Conservation (phyloP, 1,284 basidiomycete species). For the Porodaedalea pini region DNA sequence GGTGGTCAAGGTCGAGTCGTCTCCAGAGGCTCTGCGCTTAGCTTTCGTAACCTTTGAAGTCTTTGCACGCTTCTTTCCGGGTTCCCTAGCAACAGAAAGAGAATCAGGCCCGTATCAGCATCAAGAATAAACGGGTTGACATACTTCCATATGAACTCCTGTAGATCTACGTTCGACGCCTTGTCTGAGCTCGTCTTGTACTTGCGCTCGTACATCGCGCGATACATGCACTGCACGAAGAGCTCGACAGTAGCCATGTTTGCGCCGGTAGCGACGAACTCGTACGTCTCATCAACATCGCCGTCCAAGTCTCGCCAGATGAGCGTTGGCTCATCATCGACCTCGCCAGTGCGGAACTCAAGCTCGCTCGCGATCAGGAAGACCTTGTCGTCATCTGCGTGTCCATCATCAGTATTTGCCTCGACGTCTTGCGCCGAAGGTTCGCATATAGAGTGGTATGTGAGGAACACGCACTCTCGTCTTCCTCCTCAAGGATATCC, state of each 20-base stretch:
- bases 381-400: constrained; percentile 87
- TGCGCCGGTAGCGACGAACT: constrained; percentile 77
- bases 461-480: constrained; percentile 70
- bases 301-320: constrained; percentile 89
- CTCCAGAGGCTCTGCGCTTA: constrained; percentile 23
- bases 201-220: constrained; percentile 93
- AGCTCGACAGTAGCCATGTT: constrained; percentile 81
- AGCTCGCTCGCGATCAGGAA: constrained; percentile 91
- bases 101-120: constrained; percentile 1
- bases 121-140: constrained; percentile 29
- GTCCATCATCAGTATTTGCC: constrained; percentile 18
- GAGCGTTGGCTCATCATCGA: constrained; percentile 80
- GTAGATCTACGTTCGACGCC: constrained; percentile 63
- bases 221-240: constrained; percentile 92
- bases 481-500: constrained; percentile 90
- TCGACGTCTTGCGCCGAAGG: constrained; percentile 4
- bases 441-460: neutral
- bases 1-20: constrained; percentile 18
- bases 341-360: constrained; percentile 73
- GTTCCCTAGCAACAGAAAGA: constrained; percentile 5
- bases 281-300: constrained; percentile 76
- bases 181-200: constrained; percentile 70
- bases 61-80: constrained; percentile 24
- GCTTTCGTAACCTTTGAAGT: constrained; percentile 26
- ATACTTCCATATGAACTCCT: constrained; percentile 77